Conservation (phyloP, 306 rosid genomes). For the Boehmeria nivea region DNA sequence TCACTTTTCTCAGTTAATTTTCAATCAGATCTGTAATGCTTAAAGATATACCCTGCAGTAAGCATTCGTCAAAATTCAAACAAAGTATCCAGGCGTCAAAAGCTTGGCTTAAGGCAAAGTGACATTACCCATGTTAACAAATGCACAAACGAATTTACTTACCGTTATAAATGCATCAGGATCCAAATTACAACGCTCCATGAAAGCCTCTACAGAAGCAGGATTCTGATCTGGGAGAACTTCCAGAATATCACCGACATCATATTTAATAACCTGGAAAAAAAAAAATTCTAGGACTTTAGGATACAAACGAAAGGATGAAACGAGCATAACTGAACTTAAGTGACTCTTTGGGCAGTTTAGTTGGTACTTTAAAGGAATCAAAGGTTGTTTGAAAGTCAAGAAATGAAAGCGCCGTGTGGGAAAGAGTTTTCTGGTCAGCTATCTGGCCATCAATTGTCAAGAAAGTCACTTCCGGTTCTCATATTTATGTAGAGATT, state of each 20-base stretch:
- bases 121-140: conserved; percentile 4
- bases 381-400: no score
- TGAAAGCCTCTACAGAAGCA: conserved; percentile 63
- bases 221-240: conserved; percentile 75
- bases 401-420: conserved; percentile 17
- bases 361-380: neutral
- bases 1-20: neutral
- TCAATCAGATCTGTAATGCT: neutral
- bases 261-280: conserved; percentile 52
- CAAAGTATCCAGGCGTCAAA: neutral
- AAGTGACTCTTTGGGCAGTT: neutral
- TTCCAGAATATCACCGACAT: conserved; percentile 72
- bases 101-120: neutral
- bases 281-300: neutral
- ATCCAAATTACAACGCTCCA: conserved; percentile 65
- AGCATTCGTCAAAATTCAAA: neutral
- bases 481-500: no score
- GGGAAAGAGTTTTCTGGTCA: no score
- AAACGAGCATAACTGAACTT: neutral
- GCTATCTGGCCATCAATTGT: no score
- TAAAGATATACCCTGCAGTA: neutral
- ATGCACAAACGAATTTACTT: conserved; percentile 30
- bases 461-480: no score
- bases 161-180: conserved; percentile 75
- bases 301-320: neutral